These are phyloP conservation scores for Magnolia changhungtana DNA, from an alignment of 164 flowering plant species.

Conservation along the genomic window DNA sequence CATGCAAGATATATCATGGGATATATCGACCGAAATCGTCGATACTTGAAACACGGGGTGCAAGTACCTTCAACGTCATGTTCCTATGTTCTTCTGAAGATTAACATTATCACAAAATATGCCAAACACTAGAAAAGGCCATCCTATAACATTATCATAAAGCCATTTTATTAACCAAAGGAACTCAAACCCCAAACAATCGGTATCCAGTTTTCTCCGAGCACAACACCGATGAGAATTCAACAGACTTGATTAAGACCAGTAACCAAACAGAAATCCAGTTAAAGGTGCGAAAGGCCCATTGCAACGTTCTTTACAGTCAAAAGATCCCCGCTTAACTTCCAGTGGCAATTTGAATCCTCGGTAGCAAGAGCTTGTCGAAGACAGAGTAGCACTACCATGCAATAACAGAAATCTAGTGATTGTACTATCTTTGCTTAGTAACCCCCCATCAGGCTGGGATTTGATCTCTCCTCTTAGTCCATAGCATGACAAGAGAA, in stretches of 20 bases:
- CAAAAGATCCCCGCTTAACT: not conserved
- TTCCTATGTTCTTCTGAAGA: too few species aligned
- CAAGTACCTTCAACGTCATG: too few species aligned
- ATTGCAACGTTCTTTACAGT: not conserved
- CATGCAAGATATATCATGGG: too few species aligned
- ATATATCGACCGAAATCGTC: too few species aligned
- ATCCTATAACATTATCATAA: too few species aligned
- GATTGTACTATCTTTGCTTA: not conserved
- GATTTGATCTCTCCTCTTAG: constrained; percentile 36
- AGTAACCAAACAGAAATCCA: not conserved
- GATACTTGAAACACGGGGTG: too few species aligned
- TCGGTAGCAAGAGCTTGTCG: too few species aligned
- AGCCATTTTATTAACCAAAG: too few species aligned
- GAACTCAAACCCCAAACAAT: not conserved
- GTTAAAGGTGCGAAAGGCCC: not conserved
- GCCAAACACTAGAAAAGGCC: too few species aligned
- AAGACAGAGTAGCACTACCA: too few species aligned
- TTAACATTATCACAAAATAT: too few species aligned
- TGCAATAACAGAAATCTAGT: too few species aligned
- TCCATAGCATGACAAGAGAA: constrained; percentile 85
- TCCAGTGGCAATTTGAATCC: not conserved
- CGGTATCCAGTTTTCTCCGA: not conserved
- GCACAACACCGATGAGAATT: not conserved
- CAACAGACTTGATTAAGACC: not conserved
- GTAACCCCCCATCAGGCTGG: not conserved